These are phyloP conservation scores for Mucor ambiguus DNA, from an alignment of 371 early-diverging fungal genomes.

Conservation along the genomic window DNA sequence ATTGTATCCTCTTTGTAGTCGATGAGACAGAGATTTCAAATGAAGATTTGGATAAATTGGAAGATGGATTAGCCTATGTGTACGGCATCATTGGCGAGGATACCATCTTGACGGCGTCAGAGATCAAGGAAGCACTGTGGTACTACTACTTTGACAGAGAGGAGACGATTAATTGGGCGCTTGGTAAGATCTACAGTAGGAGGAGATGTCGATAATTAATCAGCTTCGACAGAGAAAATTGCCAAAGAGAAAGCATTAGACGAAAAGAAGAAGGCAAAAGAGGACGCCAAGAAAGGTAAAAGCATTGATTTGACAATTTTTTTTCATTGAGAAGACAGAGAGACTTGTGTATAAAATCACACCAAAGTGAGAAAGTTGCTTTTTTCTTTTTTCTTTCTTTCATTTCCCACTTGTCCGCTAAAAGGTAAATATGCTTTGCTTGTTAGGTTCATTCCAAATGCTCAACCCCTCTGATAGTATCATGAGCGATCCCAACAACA, in stretches of 20 bases:
- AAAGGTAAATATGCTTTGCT: background rate
- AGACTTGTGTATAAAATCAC: background rate
- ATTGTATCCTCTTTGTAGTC: conserved; percentile 17
- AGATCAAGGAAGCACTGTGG: conserved; percentile 70
- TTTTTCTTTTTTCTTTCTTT: conserved; percentile 3
- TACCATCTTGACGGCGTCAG: conserved; percentile 46
- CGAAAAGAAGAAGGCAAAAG: conserved; percentile 48
- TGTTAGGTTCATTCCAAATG: background rate
- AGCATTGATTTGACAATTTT: background rate
- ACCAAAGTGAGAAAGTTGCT: background rate
- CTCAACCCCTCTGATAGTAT: background rate
- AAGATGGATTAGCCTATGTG: conserved; percentile 55
- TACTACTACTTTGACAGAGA: conserved; percentile 65
- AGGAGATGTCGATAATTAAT: background rate
- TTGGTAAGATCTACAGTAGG: conserved; percentile 45
- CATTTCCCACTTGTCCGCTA: background rate
- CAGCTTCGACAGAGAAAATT: conserved; percentile 36
- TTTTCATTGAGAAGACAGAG: background rate
- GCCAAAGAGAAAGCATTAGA: conserved; percentile 35
- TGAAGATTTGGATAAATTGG: conserved; percentile 54
- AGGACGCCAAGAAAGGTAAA: conserved; percentile 33
- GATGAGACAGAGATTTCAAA: conserved; percentile 43
- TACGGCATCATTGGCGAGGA: conserved; percentile 55
- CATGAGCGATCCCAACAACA: background rate
- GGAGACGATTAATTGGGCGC: conserved; percentile 57